Evolutionary conservation across 257 asterid species (phyloP).

Genomic region (Nicotiana otophora): DNA sequence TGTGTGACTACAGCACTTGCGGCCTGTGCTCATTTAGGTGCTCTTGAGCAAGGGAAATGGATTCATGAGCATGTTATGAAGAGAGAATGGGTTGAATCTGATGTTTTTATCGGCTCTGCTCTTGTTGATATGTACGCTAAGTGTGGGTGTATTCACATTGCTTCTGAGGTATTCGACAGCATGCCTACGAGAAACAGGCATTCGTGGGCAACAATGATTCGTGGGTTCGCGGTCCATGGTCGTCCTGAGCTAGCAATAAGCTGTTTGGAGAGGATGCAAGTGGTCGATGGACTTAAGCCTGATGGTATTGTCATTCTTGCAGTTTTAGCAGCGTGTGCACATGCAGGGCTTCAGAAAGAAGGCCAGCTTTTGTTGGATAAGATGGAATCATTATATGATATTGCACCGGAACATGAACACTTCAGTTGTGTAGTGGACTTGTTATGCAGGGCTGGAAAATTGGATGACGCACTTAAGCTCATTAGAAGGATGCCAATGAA

Average conservation of each 20-base stretch:
- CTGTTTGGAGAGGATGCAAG: constrained; percentile 31
- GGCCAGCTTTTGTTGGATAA: constrained; percentile 27
- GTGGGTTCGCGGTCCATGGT: constrained; percentile 39
- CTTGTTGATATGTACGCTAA: constrained; percentile 83
- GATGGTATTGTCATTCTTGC: constrained; percentile 33
- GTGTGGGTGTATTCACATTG: constrained; percentile 61
- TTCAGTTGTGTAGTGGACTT: constrained; percentile 41
- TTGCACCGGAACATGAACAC: constrained; percentile 37
- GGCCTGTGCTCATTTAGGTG: constrained; percentile 47
- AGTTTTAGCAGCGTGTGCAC: constrained; percentile 33
- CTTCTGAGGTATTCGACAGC: constrained; percentile 47
- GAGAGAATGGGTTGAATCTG: constrained; percentile 33
- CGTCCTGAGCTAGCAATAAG: constrained; percentile 23
- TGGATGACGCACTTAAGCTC: constrained; percentile 29
- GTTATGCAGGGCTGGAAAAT: constrained; percentile 27
- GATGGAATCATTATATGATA: constrained; percentile 27
- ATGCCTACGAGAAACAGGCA: constrained; percentile 30
- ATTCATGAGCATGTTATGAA: constrained; percentile 54
- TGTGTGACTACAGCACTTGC: constrained; percentile 56
- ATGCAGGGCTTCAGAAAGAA: constrained; percentile 30
- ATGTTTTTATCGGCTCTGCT: constrained; percentile 49
- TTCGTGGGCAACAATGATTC: constrained; percentile 32
- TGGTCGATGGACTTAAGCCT: constrained; percentile 28
- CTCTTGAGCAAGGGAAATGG: constrained; percentile 56
- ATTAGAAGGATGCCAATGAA: constrained; percentile 37